phyloP scores from a whole-genome alignment of 345 rosid genomes.

The Euphorbia tirucalli region DNA sequence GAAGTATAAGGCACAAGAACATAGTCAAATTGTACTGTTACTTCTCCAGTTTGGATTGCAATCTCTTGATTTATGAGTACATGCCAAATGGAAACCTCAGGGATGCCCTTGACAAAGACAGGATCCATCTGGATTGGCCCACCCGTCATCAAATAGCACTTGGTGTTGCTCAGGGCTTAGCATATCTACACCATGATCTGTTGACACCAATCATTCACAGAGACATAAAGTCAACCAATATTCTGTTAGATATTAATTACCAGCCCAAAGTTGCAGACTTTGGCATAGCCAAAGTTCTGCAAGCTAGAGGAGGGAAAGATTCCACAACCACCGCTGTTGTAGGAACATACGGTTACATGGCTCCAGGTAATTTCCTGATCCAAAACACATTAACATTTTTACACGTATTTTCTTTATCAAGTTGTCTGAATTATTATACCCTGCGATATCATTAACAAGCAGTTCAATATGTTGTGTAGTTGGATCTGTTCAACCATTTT shows the following conservation, averaged over 20 bases:
- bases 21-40: conserved; percentile 81
- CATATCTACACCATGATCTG: conserved; percentile 89
- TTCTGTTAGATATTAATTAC: conserved; percentile 65
- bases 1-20: conserved; percentile 81
- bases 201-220: conserved; percentile 74
- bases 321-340: conserved; percentile 78
- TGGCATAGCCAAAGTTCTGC: conserved; percentile 91
- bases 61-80: conserved; percentile 79
- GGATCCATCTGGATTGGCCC: conserved; percentile 63
- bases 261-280: conserved; percentile 93
- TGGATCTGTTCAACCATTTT: conserved; percentile 3
- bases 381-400: background rate
- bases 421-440: background rate
- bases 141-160: conserved; percentile 83
- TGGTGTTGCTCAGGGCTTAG: conserved; percentile 89
- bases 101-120: conserved; percentile 79
- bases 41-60: conserved; percentile 66
- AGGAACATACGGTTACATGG: conserved; percentile 92
- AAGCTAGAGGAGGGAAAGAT: conserved; percentile 77
- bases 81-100: conserved; percentile 90
- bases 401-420: background rate
- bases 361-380: conserved; percentile 57
- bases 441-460: background rate
- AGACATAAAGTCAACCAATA: conserved; percentile 89
- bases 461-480: background rate